Percentiles rank a stretch among this genome's conserved stretches.
These are phyloP conservation scores for Arabidopsis thaliana DNA, from an alignment of 345 rosid species.

Conservation along the genomic window TAIR10.1 NC_003070.9:4889501-4890000, in stretches of 20 bases:
- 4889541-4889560: conserved; percentile 21
- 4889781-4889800: conserved; percentile 24
- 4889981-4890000: conserved; percentile 20
- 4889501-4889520: conserved; percentile 27
- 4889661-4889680: too few species aligned
- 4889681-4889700: neutral
- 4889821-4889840: conserved; percentile 34
- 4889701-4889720: neutral
- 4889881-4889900: conserved; percentile 1
- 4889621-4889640: too few species aligned
- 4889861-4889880: conserved; percentile 1
- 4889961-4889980: conserved; percentile 22
- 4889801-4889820: conserved; percentile 18
- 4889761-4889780: neutral
- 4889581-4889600: neutral
- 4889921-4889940: neutral
- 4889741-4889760: conserved; percentile 22
- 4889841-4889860: conserved; percentile 28
- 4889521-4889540: conserved; percentile 20
- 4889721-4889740: neutral
- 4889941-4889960: neutral
- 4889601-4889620: conserved; percentile 6
- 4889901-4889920: neutral
- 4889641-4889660: neutral
- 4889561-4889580: neutral